These are phyloP conservation scores for Picea engelmannii DNA, from an alignment of 83 land plant species.

Conservation along the genomic window DNA sequence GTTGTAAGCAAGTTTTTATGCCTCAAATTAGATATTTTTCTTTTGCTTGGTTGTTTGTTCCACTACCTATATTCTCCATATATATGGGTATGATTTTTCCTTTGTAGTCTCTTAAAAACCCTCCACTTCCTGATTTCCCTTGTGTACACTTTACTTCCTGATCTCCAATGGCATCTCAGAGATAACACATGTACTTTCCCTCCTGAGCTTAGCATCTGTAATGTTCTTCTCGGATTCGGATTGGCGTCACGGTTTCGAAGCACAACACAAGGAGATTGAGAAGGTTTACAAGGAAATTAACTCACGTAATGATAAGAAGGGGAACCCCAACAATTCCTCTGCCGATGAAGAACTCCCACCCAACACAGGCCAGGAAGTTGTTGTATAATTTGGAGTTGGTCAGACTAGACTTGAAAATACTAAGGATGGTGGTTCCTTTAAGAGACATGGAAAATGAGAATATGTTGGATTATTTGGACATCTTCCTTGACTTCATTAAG, in stretches of 20 bases:
- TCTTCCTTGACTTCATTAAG: slow-evolving; percentile 84
- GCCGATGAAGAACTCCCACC: slow-evolving; percentile 21
- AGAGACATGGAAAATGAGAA: slow-evolving; percentile 82
- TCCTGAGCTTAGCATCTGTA: no score
- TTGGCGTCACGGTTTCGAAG: slow-evolving; percentile 33
- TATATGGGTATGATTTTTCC: no score
- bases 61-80: no score
- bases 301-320: background rate
- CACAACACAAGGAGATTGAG: slow-evolving; percentile 44
- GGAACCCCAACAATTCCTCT: background rate
- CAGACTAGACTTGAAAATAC: slow-evolving; percentile 54
- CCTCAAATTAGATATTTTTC: no score
- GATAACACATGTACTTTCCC: slow-evolving; percentile 10
- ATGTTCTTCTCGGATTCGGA: slow-evolving; percentile 51
- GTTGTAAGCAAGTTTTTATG: no score
- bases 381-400: slow-evolving; percentile 51
- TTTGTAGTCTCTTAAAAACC: no score
- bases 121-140: no score
- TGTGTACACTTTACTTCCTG: no score
- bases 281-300: slow-evolving; percentile 26
- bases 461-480: slow-evolving; percentile 85
- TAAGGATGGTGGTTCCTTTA: slow-evolving; percentile 80
- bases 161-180: slow-evolving; percentile 16
- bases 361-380: slow-evolving; percentile 25
- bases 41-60: no score